Evolutionary conservation across 1,284 basidiomycete genomes (phyloP), one percentile per base, ranked within the genome.

Genomic region (Apiotrichum sp.): DNA sequence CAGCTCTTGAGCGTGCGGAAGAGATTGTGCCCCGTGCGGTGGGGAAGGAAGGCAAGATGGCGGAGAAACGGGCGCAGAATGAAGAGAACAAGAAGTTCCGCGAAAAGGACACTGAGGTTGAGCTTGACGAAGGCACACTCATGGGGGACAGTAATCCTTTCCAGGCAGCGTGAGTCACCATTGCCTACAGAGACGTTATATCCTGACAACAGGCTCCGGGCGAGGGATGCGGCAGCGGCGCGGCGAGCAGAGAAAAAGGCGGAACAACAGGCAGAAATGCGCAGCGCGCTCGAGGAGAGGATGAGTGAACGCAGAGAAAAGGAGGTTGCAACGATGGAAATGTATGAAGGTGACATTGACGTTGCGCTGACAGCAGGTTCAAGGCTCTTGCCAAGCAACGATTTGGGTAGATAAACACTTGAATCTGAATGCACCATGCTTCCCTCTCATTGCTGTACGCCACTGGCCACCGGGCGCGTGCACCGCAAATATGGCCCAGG

Each of bases 321-420:
- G 56, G 75, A 77, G 42, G 55, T 59, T 0, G 69, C 68, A 22
- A 76, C 71, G 0, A 77, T 77, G 75, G 71, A 72, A 8, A 75
- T 75, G 75, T 74, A 56, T 62, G 71, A 22, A 22, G 22, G 22
- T 22, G 22, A 22, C 22, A 22, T 22, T 22, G 22, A 22, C 22
- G 22, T 22, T 65, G 11, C n/a, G 13, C 16, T 13, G n/a, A 33
- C 46, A 6, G 29, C 47, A 72, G 70, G 70, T 70, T 75, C 58
- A 67, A 66, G 53, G 64, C 65, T 13, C 57, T 75, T 56, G 73
- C 73, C 1, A 70, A 65, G 50, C 56, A 72, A 52, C 58, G 70
- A 4, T 74, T 72, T 47, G 71, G 71, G 32, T 38, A 33, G 16
- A 7, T 38, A 22, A 22, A 22, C 22, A 22, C 22, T 22, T n/a